Percentiles rank a stretch among this genome's conserved stretches.
Conservation (phyloP, 306 rosid species). For the Cucumis hystrix region DNA sequence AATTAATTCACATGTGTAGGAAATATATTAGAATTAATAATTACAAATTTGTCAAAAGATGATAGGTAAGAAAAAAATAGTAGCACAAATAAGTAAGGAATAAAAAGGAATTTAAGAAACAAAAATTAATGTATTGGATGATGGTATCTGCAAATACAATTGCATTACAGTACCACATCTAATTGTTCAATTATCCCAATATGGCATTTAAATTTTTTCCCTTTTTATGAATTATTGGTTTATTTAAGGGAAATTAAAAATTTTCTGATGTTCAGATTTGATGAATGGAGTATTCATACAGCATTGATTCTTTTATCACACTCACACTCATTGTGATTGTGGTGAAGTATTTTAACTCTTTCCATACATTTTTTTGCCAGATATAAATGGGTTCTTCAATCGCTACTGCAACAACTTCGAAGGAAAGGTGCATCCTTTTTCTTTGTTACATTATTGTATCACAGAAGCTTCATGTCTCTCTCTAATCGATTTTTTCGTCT, state of each 20-base stretch:
- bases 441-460: conserved; percentile 8
- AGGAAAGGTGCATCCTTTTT: conserved; percentile 60
- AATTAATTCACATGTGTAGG: background rate
- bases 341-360: conserved; percentile 2
- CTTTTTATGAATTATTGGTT: background rate
- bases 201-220: background rate
- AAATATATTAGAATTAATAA: too few species aligned
- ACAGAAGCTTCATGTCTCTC: background rate
- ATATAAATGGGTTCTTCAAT: conserved; percentile 72
- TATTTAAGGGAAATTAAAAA: background rate
- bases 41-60: background rate
- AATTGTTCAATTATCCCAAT: background rate
- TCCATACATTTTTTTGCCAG: conserved; percentile 26
- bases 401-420: conserved; percentile 56
- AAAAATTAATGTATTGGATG: background rate
- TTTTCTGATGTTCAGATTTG: background rate
- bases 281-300: background rate
- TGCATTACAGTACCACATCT: background rate
- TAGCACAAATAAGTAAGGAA: background rate
- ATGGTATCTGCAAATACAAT: background rate
- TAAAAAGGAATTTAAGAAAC: background rate
- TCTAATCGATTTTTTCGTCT: background rate
- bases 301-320: background rate
- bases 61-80: background rate
- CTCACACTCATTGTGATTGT: background rate